Evolutionary conservation across 805 yeast genomes (phyloP).

Genomic region (Metschnikowia borealis): DNA sequence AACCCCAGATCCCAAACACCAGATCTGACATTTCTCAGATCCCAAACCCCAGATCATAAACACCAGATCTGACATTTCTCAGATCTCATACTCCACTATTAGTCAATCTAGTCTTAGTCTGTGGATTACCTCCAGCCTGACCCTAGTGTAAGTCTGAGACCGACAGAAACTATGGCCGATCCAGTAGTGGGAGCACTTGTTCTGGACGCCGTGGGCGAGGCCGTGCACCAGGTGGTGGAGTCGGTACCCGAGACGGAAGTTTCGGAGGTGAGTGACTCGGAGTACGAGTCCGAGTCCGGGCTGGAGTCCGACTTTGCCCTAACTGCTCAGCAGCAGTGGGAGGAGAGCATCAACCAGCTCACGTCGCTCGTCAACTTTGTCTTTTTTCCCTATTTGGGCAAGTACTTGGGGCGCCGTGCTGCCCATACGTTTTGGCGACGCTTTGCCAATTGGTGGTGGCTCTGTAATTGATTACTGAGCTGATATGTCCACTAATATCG

Average conservation of each 20-base stretch:
- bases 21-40: too few relatives aligned
- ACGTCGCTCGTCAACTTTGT: constrained; percentile 55
- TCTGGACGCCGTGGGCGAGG: constrained; percentile 2
- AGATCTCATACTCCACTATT: too few relatives aligned
- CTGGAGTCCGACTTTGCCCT: constrained; percentile 22
- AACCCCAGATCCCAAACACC: too few relatives aligned
- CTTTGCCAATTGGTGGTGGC: constrained; percentile 34
- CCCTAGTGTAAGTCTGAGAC: too few relatives aligned
- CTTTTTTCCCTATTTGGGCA: constrained; percentile 63
- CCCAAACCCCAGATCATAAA: too few relatives aligned
- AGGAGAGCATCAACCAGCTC: constrained; percentile 59
- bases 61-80: too few relatives aligned
- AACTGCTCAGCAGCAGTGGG: constrained; percentile 70
- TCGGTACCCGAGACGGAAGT: neutral
- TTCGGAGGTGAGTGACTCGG: neutral
- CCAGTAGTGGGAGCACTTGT: constrained; percentile 2
- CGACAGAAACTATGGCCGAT: neutral
- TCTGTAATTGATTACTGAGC: neutral
- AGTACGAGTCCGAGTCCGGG: neutral
- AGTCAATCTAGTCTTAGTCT: too few relatives aligned
- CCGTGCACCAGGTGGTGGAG: neutral
- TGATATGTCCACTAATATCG: neutral
- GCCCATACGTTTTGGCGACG: constrained; percentile 34
- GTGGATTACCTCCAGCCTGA: too few relatives aligned
- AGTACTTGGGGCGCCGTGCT: constrained; percentile 56